Evolutionary conservation across 2,329 filamentous ascomycete species (phyloP).

Genomic region (Fusarium concolor): DNA sequence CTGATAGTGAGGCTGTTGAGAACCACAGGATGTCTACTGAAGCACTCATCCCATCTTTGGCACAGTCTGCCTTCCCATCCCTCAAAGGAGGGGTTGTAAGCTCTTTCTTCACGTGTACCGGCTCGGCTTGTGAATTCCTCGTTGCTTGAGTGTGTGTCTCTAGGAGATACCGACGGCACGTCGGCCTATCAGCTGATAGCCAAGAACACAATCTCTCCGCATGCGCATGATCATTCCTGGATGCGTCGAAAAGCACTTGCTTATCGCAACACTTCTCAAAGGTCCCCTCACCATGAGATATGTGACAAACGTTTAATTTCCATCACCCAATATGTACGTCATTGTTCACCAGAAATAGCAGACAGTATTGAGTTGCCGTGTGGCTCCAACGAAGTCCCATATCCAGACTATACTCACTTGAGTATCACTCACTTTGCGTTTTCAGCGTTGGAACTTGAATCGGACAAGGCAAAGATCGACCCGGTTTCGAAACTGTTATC

Average conservation of each 20-base stretch:
- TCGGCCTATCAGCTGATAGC: not conserved
- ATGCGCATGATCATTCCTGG: conserved; percentile 27
- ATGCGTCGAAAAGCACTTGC: conserved; percentile 17
- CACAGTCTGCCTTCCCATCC: conserved; percentile 11
- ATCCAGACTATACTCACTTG: conserved; percentile 22
- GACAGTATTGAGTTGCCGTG: conserved; percentile 2
- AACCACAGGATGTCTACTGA: conserved; percentile 18
- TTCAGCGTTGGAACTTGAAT: conserved; percentile 7
- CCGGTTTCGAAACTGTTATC: not conserved
- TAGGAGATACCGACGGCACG: not conserved
- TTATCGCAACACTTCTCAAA: conserved; percentile 8
- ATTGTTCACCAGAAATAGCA: conserved; percentile 27
- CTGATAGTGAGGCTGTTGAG: not conserved
- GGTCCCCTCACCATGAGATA: conserved; percentile 4
- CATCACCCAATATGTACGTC: conserved; percentile 8
- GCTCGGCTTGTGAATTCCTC: not conserved
- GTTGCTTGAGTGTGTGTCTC: not conserved
- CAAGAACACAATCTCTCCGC: conserved; percentile 24
- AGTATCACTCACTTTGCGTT: conserved; percentile 13
- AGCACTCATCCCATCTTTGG: conserved; percentile 23
- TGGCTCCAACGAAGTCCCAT: conserved; percentile 17
- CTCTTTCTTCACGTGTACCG: not conserved
- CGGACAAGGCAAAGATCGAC: conserved; percentile 1
- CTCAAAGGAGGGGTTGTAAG: conserved; percentile 14
- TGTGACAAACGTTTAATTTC: conserved; percentile 15